Evolutionary conservation across 441 rosid species (phyloP), one percentile per base, ranked within the genome.

Genomic region (Capsella rubella): DNA sequence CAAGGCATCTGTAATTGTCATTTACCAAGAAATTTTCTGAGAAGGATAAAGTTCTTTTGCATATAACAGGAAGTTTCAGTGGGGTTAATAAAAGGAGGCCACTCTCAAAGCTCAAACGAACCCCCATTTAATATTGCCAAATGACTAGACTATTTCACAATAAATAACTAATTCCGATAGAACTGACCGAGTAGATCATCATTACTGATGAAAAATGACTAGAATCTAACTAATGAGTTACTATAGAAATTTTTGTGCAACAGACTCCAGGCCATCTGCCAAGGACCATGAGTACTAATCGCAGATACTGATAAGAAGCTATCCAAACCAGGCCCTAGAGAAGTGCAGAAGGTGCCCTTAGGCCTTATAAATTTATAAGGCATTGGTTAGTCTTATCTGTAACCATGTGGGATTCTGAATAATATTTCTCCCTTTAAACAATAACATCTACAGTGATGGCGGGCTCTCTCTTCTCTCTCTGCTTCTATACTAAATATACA

Each of bases 231-330:
- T 43, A 4, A 63, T 4, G 3, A 32, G 32, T 14, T 55, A 46
- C n/a, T 8, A 34, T 1, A n/a, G 27, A 56, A 46, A 56, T 0
- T 21, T 46, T 15, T 47, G 34, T 13, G 10, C 9, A 47, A 29
- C 50, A 39, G 66, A 37, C 51, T 35, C 21, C 43, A 27, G 58
- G 66, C 49, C 13, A 46, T 55, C 28, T 52, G 45, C 69, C 52
- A 40, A 52, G 5, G 43, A 60, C 32, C 69, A 53, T 31, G 34
- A 32, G 32, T 18, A 35, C 1, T 57, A 16, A 43, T 4, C 14
- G 10, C 21, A 53, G 55, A 52, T 43, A 52, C 39, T 9, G 46
- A 40, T 51, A 43, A 29, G 45, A 13, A 31, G 46, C 54, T 42
- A 62, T 18, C n/a, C n/a, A 29, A 54, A 55, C 45, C 4, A 57